Conservation (phyloP, 805 yeast species). For the Barnettozyma sucrosica region DNA sequence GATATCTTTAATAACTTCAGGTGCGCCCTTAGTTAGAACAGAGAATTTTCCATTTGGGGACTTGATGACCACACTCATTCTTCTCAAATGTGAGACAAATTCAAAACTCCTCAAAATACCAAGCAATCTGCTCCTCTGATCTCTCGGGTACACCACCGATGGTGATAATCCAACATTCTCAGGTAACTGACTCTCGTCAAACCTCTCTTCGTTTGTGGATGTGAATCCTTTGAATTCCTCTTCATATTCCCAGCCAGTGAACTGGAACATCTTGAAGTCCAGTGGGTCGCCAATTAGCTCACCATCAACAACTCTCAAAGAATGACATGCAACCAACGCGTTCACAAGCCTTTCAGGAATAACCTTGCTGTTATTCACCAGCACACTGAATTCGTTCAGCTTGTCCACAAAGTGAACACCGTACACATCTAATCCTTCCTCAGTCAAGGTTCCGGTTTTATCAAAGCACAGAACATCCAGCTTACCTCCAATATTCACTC, state of each 20-base stretch:
- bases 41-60: conserved; percentile 34
- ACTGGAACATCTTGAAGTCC: conserved; percentile 89
- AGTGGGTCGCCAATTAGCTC: conserved; percentile 91
- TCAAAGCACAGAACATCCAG: conserved; percentile 88
- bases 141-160: conserved; percentile 42
- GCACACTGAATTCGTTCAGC: conserved; percentile 20
- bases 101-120: conserved; percentile 62
- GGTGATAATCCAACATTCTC: conserved; percentile 42
- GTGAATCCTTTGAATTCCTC: conserved; percentile 52
- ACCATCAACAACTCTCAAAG: conserved; percentile 70
- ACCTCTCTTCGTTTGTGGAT: conserved; percentile 33
- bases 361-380: conserved; percentile 21
- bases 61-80: conserved; percentile 82
- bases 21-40: conserved; percentile 90
- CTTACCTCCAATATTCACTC: conserved; percentile 95
- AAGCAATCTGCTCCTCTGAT: conserved; percentile 33
- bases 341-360: conserved; percentile 30
- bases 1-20: conserved; percentile 80
- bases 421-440: conserved; percentile 89
- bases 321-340: conserved; percentile 67
- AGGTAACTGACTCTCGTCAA: conserved; percentile 34
- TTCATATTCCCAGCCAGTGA: conserved; percentile 68
- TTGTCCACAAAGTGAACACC: conserved; percentile 44
- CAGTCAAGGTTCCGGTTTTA: conserved; percentile 96
- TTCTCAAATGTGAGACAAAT: conserved; percentile 74